These are phyloP conservation scores for Saraca asoca DNA, from an alignment of 331 rosid species.

Conservation along the genomic window DNA sequence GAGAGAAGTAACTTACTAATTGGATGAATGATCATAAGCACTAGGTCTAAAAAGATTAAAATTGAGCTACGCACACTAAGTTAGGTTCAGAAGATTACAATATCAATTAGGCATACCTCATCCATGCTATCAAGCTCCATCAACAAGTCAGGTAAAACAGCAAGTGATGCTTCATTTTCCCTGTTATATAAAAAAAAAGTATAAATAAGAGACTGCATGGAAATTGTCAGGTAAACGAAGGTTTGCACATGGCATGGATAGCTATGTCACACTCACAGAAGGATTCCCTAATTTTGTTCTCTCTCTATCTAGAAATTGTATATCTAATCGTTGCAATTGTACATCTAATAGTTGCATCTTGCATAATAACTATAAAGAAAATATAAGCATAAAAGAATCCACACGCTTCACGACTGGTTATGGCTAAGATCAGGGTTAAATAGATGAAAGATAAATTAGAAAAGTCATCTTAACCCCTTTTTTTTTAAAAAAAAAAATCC, in stretches of 20 bases:
- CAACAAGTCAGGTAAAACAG: constrained; percentile 80
- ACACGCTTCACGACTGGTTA: background rate
- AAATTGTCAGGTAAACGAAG: constrained; percentile 10
- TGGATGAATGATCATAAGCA: constrained; percentile 1
- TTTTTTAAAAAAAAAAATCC: background rate
- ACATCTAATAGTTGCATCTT: constrained; percentile 17
- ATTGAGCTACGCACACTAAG: constrained; percentile 23
- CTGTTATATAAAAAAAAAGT: constrained; percentile 45
- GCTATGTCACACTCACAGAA: background rate
- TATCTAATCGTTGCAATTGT: constrained; percentile 21
- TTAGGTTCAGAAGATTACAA: background rate
- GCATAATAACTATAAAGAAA: constrained; percentile 11
- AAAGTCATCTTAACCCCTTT: background rate
- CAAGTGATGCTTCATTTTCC: constrained; percentile 94
- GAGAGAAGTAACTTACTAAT: background rate
- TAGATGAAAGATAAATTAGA: background rate
- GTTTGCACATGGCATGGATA: background rate
- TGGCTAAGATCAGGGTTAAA: background rate
- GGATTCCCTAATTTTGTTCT: background rate
- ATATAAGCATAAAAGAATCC: background rate
- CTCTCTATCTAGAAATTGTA: constrained; percentile 17
- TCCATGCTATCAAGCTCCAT: constrained; percentile 84
- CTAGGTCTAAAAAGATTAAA: constrained; percentile 7
- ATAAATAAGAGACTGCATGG: background rate
- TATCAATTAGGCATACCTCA: constrained; percentile 53